Conservation (phyloP, 1,284 basidiomycete genomes). For the Inonotus hispidus region DNA sequence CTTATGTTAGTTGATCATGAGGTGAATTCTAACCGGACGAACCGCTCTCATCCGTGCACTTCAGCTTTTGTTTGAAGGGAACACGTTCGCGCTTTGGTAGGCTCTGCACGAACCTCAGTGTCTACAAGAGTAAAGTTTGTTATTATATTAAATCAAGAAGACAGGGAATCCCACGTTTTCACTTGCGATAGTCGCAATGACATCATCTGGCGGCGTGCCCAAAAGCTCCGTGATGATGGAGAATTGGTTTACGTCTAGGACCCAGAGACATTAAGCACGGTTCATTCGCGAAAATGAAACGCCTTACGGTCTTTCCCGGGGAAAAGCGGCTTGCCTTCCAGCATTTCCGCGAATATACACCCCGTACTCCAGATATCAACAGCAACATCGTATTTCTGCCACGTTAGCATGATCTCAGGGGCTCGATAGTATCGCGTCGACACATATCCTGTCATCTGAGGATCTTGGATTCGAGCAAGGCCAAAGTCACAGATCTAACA, state of each 20-base stretch:
- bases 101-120: conserved; percentile 97
- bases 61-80: conserved; percentile 92
- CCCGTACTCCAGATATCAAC: conserved; percentile 99
- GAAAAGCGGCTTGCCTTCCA: conserved; percentile 98
- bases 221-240: conserved; percentile 99
- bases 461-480: conserved; percentile 93
- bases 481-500: conserved; percentile 96
- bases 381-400: conserved; percentile 99
- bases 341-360: conserved; percentile 99
- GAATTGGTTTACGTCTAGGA: conserved; percentile 95
- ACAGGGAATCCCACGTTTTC: conserved; percentile 72
- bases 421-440: conserved; percentile 99
- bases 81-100: conserved; percentile 94
- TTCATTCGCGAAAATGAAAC: background rate
- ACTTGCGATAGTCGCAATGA: conserved; percentile 97
- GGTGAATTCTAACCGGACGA: conserved; percentile 21
- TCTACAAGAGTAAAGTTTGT: conserved; percentile 48
- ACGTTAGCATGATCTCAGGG: conserved; percentile 99
- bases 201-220: conserved; percentile 97
- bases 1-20: background rate
- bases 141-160: background rate
- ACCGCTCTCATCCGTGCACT: conserved; percentile 86
- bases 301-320: conserved; percentile 94
- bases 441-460: conserved; percentile 99
- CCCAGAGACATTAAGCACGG: background rate